A percentile compares a stretch with the other conserved stretches of the same genome.
These are phyloP conservation scores for Nemania sp. DNA, from an alignment of 2,329 filamentous ascomycete genomes.

Conservation along the genomic window DNA sequence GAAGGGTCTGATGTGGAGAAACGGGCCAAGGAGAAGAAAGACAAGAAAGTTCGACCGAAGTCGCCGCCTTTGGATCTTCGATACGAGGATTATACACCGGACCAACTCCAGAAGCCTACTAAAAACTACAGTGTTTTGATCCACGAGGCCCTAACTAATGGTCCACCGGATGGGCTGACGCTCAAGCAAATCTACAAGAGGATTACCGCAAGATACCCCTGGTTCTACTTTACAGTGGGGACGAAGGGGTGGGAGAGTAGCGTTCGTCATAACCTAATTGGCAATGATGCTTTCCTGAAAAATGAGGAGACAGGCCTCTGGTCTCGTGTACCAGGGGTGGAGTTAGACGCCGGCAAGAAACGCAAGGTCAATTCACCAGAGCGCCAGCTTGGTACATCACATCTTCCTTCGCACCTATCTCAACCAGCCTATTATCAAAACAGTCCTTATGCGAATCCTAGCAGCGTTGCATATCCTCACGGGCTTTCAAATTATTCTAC, in stretches of 20 bases:
- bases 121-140: constrained; percentile 73
- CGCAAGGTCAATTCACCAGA: constrained; percentile 67
- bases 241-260: constrained; percentile 76
- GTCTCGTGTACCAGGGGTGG: constrained; percentile 68
- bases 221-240: constrained; percentile 70
- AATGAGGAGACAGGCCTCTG: constrained; percentile 68
- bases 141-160: constrained; percentile 68
- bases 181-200: constrained; percentile 74
- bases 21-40: constrained; percentile 68
- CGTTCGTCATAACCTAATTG: constrained; percentile 73
- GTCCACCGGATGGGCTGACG: constrained; percentile 65
- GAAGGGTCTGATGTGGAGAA: constrained; percentile 69
- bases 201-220: constrained; percentile 69
- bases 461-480: constrained; percentile 42
- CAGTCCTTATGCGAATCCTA: constrained; percentile 46
- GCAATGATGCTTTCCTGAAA: constrained; percentile 71
- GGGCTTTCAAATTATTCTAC: constrained; percentile 42
- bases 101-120: constrained; percentile 70
- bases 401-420: constrained; percentile 48
- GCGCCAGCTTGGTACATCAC: constrained; percentile 51
- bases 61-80: constrained; percentile 70
- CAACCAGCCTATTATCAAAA: constrained; percentile 50
- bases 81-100: constrained; percentile 67
- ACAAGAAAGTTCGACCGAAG: constrained; percentile 69
- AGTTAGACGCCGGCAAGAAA: constrained; percentile 71